Percentiles rank a stretch among this genome's conserved stretches.
Conservation (phyloP, 1,284 basidiomycete genomes). For the Fomitiporia mediterranea region DNA sequence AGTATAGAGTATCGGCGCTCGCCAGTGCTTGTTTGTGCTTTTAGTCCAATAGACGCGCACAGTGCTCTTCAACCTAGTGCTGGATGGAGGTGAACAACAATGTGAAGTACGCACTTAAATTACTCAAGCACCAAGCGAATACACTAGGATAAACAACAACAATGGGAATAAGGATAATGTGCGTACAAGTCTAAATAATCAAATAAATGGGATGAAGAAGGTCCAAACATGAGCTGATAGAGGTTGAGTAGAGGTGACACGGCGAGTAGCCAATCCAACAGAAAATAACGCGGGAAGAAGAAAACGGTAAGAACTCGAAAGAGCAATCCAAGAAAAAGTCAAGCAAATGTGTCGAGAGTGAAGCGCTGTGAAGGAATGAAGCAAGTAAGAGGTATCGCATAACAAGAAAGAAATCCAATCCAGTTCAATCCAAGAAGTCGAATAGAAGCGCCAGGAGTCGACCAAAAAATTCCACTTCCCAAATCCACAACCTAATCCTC, state of each 20-base stretch:
- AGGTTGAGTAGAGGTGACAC: not conserved
- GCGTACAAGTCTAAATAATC: not conserved
- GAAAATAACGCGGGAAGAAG: not conserved
- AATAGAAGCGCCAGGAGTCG: not conserved
- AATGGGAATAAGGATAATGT: not conserved
- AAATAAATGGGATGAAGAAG: too few species aligned
- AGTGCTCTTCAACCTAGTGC: not conserved
- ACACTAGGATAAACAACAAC: not conserved
- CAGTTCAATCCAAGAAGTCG: not conserved
- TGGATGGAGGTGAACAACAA: not conserved
- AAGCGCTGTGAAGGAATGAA: not conserved
- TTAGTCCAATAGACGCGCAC: not conserved
- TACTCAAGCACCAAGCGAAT: not conserved
- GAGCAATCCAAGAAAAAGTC: not conserved
- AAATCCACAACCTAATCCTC: too few species aligned
- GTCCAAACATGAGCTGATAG: not conserved
- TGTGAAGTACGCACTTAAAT: not conserved
- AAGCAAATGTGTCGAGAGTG: not conserved
- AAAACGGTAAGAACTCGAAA: not conserved
- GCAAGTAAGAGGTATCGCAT: too few species aligned
- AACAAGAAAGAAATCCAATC: too few species aligned
- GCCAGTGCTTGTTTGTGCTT: not conserved
- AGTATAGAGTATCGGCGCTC: not conserved
- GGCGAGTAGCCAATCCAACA: not conserved
- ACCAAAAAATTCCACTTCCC: too few species aligned